Conservation (phyloP, 306 rosid species). For the Fragaria iinumae region DNA sequence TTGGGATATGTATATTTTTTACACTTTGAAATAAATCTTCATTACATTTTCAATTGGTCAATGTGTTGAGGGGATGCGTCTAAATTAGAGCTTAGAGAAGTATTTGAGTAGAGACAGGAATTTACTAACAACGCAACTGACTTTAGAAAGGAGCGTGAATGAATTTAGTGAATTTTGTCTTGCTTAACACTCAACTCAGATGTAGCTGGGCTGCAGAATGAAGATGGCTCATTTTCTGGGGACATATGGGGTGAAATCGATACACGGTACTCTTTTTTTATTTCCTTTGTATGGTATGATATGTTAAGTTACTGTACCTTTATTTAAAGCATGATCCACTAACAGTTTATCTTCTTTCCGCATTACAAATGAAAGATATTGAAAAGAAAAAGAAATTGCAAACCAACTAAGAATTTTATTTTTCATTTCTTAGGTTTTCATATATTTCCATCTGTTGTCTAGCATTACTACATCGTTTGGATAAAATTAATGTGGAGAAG, state of each 20-base stretch:
- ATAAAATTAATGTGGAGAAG: slow-evolving; percentile 75
- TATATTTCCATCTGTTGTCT: slow-evolving; percentile 74
- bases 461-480: slow-evolving; percentile 56
- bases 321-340: neutral
- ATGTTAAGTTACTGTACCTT: slow-evolving; percentile 1
- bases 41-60: neutral
- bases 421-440: slow-evolving; percentile 57
- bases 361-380: neutral
- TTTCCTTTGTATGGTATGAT: slow-evolving; percentile 6
- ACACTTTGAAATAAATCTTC: slow-evolving; percentile 7
- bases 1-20: slow-evolving; percentile 17
- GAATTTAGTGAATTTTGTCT: slow-evolving; percentile 6
- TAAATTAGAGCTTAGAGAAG: neutral
- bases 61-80: neutral
- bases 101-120: neutral
- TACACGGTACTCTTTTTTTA: slow-evolving; percentile 44
- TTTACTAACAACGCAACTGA: neutral
- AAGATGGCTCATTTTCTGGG: slow-evolving; percentile 95
- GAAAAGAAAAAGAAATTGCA: neutral
- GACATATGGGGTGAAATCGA: slow-evolving; percentile 94
- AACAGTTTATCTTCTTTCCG: neutral
- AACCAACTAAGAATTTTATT: neutral
- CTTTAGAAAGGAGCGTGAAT: neutral
- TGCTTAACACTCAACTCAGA: slow-evolving; percentile 53
- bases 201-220: slow-evolving; percentile 72